Evolutionary conservation across 768 basidiomycete species (phyloP), one percentile per base, ranked within the genome.

Genomic region (Suillus subluteus): DNA sequence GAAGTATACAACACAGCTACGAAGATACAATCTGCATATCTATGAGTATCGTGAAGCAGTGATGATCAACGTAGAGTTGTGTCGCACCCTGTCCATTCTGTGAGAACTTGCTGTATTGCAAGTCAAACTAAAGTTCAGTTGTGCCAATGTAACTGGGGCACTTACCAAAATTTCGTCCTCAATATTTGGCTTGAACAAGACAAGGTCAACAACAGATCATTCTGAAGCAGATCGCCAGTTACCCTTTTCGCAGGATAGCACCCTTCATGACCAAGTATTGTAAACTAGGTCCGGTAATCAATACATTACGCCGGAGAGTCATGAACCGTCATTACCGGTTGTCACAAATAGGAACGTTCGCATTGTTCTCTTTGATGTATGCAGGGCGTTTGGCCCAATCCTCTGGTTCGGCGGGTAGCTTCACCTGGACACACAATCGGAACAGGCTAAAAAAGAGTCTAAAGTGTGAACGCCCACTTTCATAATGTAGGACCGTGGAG

Each of bases 191-290:
- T 61, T 91, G 71, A 37, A 59, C 67, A 52, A 64, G 62, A 62
- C 55, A 64, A 64, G 58, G 43, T 65, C 69, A 70, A 66, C 68
- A 62, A 68, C 67, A 73, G 50, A 58, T 13, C 6, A 37, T 18
- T 54, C 26, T 7, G n/a, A 11, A 46, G n/a, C 4, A 52, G 12
- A 6, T 41, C 43, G 7, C 13, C n/a, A 78, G 87, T 72, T 75
- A 92, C 91, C 91, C 94, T 79, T 94, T 95, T 67, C 92, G 85
- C 70, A 95, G 78, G 72, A 95, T 94, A 30, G 92, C 92, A 63
- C 94, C 93, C 79, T 94, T 95, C 68, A 88, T 88, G 63, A 95
- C 92, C 55, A 96, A 84, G 76, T 95, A 96, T 73, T 95, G 94
- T 70, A 95, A 78, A 70, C 94, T 95, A 75, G 72, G 77, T 37